Conservation (phyloP, 2,329 filamentous ascomycete genomes). For the Aureobasidium subglaciale region DNA sequence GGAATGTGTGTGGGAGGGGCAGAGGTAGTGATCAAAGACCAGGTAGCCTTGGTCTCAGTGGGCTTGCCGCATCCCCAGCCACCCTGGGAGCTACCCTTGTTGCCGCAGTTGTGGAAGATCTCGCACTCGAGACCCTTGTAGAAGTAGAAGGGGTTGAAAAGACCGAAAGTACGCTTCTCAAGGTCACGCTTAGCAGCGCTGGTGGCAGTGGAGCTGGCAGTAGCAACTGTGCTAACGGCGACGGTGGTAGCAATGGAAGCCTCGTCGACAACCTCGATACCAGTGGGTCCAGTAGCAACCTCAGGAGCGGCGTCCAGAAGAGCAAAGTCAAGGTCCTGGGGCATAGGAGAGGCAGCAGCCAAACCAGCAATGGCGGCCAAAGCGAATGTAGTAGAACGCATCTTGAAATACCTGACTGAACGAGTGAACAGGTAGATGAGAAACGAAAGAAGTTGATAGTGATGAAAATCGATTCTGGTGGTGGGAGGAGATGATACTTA, state of each 20-base stretch:
- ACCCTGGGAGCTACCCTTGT: not conserved
- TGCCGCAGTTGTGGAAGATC: constrained; percentile 14
- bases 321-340: constrained; percentile 21
- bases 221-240: constrained; percentile 19
- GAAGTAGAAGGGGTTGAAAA: not conserved
- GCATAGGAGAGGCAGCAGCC: constrained; percentile 18
- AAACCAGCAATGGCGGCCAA: constrained; percentile 19
- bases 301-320: constrained; percentile 18
- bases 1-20: constrained; percentile 11
- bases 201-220: constrained; percentile 14
- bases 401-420: constrained; percentile 8
- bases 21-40: constrained; percentile 14
- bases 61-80: not conserved
- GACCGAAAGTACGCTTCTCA: constrained; percentile 9
- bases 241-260: constrained; percentile 17
- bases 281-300: constrained; percentile 18
- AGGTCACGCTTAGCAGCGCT: constrained; percentile 10
- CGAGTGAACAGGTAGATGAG: constrained; percentile 6
- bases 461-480: not conserved
- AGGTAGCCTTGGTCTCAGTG: constrained; percentile 7
- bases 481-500: constrained; percentile 3
- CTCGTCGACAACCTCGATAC: constrained; percentile 14
- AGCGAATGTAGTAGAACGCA: constrained; percentile 17
- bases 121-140: constrained; percentile 11
- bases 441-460: not conserved